Percentiles rank a stretch among this genome's conserved stretches.
Conservation (phyloP, 2,329 filamentous ascomycete genomes). For the Talaromyces piceae region DNA sequence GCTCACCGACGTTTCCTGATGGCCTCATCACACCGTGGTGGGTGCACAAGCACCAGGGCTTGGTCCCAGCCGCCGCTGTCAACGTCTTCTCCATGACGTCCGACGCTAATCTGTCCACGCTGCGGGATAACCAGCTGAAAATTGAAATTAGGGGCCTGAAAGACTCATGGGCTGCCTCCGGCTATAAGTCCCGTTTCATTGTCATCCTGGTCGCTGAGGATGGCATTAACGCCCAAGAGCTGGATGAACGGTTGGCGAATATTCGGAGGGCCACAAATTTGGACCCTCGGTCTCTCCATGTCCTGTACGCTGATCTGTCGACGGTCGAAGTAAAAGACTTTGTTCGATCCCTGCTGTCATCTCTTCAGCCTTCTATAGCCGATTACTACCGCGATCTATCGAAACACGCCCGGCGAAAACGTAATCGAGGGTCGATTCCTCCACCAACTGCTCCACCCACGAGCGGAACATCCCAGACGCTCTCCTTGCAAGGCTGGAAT, state of each 20-base stretch:
- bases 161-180: constrained; percentile 50
- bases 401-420: constrained; percentile 86
- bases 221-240: constrained; percentile 53
- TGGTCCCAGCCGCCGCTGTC: constrained; percentile 72
- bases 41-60: constrained; percentile 80
- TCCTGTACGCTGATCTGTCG: constrained; percentile 67
- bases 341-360: constrained; percentile 62
- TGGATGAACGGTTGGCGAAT: constrained; percentile 68
- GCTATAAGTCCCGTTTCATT: constrained; percentile 68
- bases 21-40: constrained; percentile 75
- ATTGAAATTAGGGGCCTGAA: constrained; percentile 75
- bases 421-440: constrained; percentile 67
- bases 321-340: constrained; percentile 65
- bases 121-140: constrained; percentile 83
- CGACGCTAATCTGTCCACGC: constrained; percentile 63
- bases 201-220: constrained; percentile 72
- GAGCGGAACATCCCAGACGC: constrained; percentile 71
- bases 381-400: constrained; percentile 93
- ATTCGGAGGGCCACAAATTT: constrained; percentile 73
- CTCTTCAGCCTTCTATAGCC: constrained; percentile 65
- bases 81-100: constrained; percentile 72
- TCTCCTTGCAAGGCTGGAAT: constrained; percentile 85
- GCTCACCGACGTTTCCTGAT: constrained; percentile 78
- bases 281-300: constrained; percentile 79
- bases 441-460: constrained; percentile 77